These are phyloP conservation scores for Hymenoscyphus infarciens DNA, from an alignment of 2,329 filamentous ascomycete species.

Conservation along the genomic window DNA sequence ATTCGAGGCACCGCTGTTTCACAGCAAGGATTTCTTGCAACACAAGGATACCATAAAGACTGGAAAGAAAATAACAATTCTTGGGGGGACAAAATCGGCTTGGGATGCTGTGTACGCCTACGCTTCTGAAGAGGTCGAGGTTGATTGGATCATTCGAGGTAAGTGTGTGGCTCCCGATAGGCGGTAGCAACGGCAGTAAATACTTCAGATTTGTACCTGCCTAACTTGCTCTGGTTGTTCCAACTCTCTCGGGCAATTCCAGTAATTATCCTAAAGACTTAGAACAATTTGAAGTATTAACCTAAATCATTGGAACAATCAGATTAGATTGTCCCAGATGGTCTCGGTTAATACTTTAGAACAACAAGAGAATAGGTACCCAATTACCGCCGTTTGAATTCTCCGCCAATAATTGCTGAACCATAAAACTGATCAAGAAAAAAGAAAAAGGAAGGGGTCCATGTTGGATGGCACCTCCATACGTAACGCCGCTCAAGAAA, in stretches of 20 bases:
- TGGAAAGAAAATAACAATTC: slow-evolving; percentile 47
- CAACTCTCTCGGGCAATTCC: too few relatives aligned
- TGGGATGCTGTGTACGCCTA: slow-evolving; percentile 55
- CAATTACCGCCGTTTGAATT: too few relatives aligned
- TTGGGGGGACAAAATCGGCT: slow-evolving; percentile 62
- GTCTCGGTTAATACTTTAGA: too few relatives aligned
- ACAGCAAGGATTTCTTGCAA: slow-evolving; percentile 44
- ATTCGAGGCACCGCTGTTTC: slow-evolving; percentile 47
- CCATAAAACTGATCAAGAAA: neutral
- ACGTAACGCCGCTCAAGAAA: slow-evolving; percentile 64
- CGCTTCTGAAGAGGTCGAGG: slow-evolving; percentile 37
- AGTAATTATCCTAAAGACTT: too few relatives aligned
- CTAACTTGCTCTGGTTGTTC: too few relatives aligned
- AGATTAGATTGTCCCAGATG: too few relatives aligned
- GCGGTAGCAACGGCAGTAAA: too few relatives aligned
- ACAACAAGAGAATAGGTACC: too few relatives aligned
- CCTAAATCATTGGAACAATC: too few relatives aligned
- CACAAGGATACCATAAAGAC: slow-evolving; percentile 41
- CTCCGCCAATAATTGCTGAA: too few relatives aligned
- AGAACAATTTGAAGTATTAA: too few relatives aligned
- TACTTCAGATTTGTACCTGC: too few relatives aligned
- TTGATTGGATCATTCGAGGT: slow-evolving; percentile 56
- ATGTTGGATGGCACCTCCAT: slow-evolving; percentile 54
- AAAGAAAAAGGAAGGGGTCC: slow-evolving; percentile 52
- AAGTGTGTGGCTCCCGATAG: slow-evolving; percentile 10